phyloP scores from a whole-genome alignment of 1,139 yeast species.

The Taiozyma sp. region DNA sequence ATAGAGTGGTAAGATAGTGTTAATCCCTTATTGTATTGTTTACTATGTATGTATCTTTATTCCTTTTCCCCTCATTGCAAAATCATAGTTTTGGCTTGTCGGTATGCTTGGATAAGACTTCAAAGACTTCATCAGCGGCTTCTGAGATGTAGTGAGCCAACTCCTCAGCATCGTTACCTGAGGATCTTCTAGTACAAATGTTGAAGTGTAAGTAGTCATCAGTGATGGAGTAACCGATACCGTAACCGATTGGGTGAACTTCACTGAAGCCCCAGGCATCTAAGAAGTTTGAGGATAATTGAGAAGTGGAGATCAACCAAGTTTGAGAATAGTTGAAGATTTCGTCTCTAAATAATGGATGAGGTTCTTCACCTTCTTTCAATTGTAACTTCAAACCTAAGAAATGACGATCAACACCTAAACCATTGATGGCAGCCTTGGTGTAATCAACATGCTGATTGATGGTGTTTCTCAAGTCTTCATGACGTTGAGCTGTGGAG shows the following conservation, averaged over 20 bases:
- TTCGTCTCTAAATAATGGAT: slow-evolving; percentile 73
- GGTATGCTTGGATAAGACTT: slow-evolving; percentile 37
- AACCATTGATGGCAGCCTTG: slow-evolving; percentile 75
- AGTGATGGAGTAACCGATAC: slow-evolving; percentile 90
- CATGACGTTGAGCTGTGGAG: slow-evolving; percentile 51
- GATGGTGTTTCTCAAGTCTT: slow-evolving; percentile 68
- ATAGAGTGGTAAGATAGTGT: too few species aligned
- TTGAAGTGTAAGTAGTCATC: slow-evolving; percentile 83
- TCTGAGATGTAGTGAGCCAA: slow-evolving; percentile 67
- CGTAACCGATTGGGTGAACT: slow-evolving; percentile 91
- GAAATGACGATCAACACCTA: slow-evolving; percentile 91
- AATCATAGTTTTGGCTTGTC: slow-evolving; percentile 16
- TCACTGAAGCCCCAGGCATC: slow-evolving; percentile 98
- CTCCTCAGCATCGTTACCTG: slow-evolving; percentile 61
- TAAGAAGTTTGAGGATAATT: slow-evolving; percentile 80
- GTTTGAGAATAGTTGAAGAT: slow-evolving; percentile 66
- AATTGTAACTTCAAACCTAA: slow-evolving; percentile 81
- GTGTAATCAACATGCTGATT: slow-evolving; percentile 73
- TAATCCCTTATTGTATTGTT: too few species aligned
- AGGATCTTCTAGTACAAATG: slow-evolving; percentile 67
- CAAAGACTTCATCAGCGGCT: slow-evolving; percentile 79
- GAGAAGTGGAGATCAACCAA: slow-evolving; percentile 90
- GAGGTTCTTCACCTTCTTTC: slow-evolving; percentile 52
- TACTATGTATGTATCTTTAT: neutral
- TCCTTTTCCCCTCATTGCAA: neutral